phyloP scores from a whole-genome alignment of 352 stramenopile species.

The Saprolegnia parasitica region DNA sequence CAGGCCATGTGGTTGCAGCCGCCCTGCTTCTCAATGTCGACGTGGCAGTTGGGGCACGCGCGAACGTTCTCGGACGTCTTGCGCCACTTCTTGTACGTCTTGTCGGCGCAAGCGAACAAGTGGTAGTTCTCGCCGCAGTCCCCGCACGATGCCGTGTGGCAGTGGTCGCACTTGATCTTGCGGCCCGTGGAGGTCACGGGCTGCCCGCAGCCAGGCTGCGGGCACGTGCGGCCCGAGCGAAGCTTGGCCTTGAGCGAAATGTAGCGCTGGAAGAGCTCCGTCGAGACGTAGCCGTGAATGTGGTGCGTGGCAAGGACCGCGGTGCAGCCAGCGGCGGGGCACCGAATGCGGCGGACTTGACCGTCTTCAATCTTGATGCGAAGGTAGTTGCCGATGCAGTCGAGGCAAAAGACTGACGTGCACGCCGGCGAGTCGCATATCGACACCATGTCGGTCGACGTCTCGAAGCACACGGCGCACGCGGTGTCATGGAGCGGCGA shows the following conservation, averaged over 20 bases:
- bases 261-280: constrained; percentile 25
- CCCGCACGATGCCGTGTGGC: constrained; percentile 14
- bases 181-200: constrained; percentile 25
- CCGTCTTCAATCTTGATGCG: constrained; percentile 29
- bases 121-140: constrained; percentile 27
- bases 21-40: constrained; percentile 79
- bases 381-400: constrained; percentile 22
- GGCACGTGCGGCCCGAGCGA: constrained; percentile 23
- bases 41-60: constrained; percentile 58
- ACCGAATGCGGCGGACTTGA: constrained; percentile 28
- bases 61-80: constrained; percentile 51
- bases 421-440: constrained; percentile 16
- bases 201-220: constrained; percentile 21
- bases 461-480: constrained; percentile 29
- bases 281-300: constrained; percentile 27
- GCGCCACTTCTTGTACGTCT: constrained; percentile 61
- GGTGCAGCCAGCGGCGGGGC: constrained; percentile 16
- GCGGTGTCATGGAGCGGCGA: background rate
- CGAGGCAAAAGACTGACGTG: constrained; percentile 13
- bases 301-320: constrained; percentile 22
- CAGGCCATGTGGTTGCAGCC: constrained; percentile 83
- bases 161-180: constrained; percentile 25
- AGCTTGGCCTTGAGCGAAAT: constrained; percentile 23
- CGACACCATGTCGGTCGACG: background rate
- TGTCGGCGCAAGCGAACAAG: constrained; percentile 43